A percentile compares a stretch with the other conserved stretches of the same genome.
phyloP scores from a whole-genome alignment of 169 alveolate genomes.

The Eimeria acervulina region DNA sequence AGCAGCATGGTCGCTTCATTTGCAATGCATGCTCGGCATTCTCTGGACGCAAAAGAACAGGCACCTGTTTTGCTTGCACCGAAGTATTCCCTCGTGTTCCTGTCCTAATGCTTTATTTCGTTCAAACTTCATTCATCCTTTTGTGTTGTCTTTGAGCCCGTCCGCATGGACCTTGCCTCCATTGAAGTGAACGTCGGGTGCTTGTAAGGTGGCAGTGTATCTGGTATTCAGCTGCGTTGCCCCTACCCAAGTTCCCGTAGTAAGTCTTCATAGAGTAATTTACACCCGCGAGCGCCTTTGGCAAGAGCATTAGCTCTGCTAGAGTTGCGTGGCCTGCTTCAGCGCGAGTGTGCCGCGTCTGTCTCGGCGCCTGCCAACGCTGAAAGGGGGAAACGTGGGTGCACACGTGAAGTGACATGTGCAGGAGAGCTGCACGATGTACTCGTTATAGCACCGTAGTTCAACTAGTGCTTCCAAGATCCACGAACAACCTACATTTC shows the following conservation, averaged over 20 bases:
- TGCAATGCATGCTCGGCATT: too few relatives aligned
- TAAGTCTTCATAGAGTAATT: conserved; percentile 16
- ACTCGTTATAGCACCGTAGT: too few relatives aligned
- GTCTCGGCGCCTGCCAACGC: neutral
- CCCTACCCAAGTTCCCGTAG: conserved; percentile 65
- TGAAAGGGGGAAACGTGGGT: neutral
- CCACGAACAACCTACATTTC: too few relatives aligned
- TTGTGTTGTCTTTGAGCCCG: neutral
- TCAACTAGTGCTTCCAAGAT: too few relatives aligned
- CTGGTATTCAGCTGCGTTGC: conserved; percentile 54
- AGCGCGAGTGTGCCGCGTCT: neutral
- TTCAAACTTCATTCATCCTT: neutral
- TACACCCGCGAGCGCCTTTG: neutral
- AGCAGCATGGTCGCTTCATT: neutral
- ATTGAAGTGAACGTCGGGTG: conserved; percentile 66
- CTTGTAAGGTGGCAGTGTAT: conserved; percentile 49
- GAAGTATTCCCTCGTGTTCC: too few relatives aligned
- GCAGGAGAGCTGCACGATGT: neutral
- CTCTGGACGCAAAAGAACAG: too few relatives aligned
- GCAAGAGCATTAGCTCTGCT: neutral
- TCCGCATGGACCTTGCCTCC: neutral
- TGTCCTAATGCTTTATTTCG: neutral
- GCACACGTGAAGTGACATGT: neutral
- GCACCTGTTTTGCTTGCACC: neutral
- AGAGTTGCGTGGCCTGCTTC: neutral